phyloP scores from a whole-genome alignment of 169 alveolate species.

The Plasmodium fragile region DNA sequence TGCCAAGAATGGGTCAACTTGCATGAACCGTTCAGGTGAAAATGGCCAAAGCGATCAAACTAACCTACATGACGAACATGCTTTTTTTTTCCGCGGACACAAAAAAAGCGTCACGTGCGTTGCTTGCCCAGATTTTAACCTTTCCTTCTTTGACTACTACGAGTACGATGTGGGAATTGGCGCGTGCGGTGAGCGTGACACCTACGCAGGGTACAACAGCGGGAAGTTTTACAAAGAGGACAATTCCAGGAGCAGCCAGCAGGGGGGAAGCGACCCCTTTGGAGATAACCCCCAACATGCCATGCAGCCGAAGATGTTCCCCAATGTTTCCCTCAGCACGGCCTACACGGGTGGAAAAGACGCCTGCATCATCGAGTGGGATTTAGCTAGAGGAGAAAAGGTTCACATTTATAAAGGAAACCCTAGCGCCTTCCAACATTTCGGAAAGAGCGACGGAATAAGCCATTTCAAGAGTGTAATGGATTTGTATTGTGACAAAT shows the following conservation, averaged over 20 bases:
- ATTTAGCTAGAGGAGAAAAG: conserved; percentile 37
- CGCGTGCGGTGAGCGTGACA: not conserved
- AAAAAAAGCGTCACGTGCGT: conserved; percentile 72
- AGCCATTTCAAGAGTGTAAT: conserved; percentile 61
- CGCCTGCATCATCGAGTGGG: conserved; percentile 74
- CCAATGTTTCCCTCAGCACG: conserved; percentile 44
- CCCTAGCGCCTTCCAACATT: conserved; percentile 11
- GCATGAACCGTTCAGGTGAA: conserved; percentile 10
- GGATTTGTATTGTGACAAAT: conserved; percentile 65
- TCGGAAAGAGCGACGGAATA: conserved; percentile 40
- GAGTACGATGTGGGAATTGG: conserved; percentile 2
- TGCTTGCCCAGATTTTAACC: conserved; percentile 62
- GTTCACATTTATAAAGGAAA: conserved; percentile 65
- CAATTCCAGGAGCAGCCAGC: not conserved
- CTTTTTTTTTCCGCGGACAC: conserved; percentile 47
- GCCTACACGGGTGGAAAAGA: conserved; percentile 68
- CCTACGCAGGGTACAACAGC: not conserved
- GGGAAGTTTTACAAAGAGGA: conserved; percentile 3
- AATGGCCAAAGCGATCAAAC: not conserved
- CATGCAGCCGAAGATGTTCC: conserved; percentile 48
- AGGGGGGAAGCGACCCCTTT: not conserved
- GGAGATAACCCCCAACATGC: not conserved
- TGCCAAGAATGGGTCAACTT: not conserved
- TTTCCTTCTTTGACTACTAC: conserved; percentile 52
- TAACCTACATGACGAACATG: not conserved